A percentile compares a stretch with the other conserved stretches of the same genome.
These are phyloP conservation scores for Tulasnella sp. DNA, from an alignment of 768 basidiomycete species.

Conservation along the genomic window DNA sequence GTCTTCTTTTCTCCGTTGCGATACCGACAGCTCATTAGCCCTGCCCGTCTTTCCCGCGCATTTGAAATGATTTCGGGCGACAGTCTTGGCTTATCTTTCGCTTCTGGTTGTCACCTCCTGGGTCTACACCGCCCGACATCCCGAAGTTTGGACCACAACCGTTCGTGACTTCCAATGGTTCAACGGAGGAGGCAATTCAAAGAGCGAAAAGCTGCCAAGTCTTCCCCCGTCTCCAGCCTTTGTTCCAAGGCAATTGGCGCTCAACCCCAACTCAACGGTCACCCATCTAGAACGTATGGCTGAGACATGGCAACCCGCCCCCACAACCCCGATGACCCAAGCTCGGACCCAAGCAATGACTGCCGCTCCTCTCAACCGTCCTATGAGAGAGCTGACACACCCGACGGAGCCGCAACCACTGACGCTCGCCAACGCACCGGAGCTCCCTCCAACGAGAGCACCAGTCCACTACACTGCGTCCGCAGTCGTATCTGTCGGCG, in stretches of 20 bases:
- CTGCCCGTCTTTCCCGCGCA: neutral
- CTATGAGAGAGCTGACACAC: too few species aligned
- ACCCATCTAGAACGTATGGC: constrained; percentile 16
- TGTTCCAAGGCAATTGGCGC: neutral
- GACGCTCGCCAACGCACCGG: constrained; percentile 18
- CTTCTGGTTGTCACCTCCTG: constrained; percentile 14
- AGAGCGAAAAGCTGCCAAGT: constrained; percentile 2
- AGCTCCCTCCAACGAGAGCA: constrained; percentile 16
- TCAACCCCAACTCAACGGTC: neutral
- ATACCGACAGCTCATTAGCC: neutral
- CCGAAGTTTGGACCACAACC: constrained; percentile 10
- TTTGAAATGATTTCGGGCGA: neutral
- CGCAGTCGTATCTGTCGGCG: constrained; percentile 17
- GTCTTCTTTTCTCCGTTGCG: neutral
- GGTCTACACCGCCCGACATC: constrained; percentile 13
- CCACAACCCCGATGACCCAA: neutral
- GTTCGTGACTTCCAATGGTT: constrained; percentile 25
- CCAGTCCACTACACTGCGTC: constrained; percentile 21
- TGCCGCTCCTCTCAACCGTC: neutral
- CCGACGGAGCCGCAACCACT: constrained; percentile 24
- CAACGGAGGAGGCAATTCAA: constrained; percentile 13
- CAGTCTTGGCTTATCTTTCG: constrained; percentile 16
- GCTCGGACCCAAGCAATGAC: neutral
- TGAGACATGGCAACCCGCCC: constrained; percentile 9
- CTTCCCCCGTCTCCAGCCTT: constrained; percentile 13